phyloP scores from a whole-genome alignment of 148 eudicot species.

The Beta vulgaris region DNA sequence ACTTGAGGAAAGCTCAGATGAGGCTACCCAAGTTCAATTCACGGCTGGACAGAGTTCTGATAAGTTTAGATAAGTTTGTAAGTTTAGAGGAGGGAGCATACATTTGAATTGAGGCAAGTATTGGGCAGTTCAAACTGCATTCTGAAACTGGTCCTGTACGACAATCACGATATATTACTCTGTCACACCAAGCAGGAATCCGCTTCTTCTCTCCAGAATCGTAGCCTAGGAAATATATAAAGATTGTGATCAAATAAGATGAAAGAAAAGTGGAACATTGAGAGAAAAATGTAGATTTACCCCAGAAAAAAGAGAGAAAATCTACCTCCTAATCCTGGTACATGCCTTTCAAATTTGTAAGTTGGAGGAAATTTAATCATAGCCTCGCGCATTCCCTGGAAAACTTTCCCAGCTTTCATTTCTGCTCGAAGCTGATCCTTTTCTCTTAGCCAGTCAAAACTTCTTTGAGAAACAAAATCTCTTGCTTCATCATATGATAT shows the following conservation, averaged over 20 bases:
- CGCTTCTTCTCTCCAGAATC: slow-evolving; percentile 99
- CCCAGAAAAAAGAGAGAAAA: neutral
- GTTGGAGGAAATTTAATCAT: slow-evolving; percentile 90
- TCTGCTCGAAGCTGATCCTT: slow-evolving; percentile 96
- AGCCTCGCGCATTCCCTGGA: slow-evolving; percentile 98
- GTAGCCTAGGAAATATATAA: slow-evolving; percentile 55
- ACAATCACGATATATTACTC: slow-evolving; percentile 84
- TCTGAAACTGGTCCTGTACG: slow-evolving; percentile 51
- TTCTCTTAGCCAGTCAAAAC: slow-evolving; percentile 96
- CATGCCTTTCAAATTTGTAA: slow-evolving; percentile 86
- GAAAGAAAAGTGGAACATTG: neutral
- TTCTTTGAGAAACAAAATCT: slow-evolving; percentile 95
- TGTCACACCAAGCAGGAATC: slow-evolving; percentile 99
- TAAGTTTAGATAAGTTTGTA: too few relatives aligned
- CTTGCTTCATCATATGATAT: slow-evolving; percentile 98
- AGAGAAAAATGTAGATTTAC: neutral
- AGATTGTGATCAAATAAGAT: neutral
- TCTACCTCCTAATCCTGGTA: slow-evolving; percentile 92
- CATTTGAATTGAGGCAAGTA: slow-evolving; percentile 60
- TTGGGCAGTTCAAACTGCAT: slow-evolving; percentile 82
- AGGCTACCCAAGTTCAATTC: too few relatives aligned
- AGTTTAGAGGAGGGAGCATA: slow-evolving; percentile 36
- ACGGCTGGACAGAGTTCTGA: too few relatives aligned
- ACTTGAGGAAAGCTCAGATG: too few relatives aligned
- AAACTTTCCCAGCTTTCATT: slow-evolving; percentile 95